Evolutionary conservation across 495 filamentous ascomycete species (phyloP), one percentile per base, ranked within the genome.

Genomic region (Neurospora hispaniola): DNA sequence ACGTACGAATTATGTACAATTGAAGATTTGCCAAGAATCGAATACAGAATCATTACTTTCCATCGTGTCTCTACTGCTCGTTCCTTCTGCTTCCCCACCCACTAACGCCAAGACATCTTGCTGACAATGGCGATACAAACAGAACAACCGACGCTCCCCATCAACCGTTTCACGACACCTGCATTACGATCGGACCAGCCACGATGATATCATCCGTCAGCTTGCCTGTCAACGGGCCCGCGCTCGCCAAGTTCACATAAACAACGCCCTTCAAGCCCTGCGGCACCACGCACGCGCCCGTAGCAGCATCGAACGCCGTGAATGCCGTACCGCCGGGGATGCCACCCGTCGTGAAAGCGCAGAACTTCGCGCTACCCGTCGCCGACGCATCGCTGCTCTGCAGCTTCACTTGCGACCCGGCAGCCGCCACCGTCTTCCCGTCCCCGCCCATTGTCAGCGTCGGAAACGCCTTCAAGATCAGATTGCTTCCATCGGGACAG

Each of bases 381-480:
- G 83, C 83, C 54, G 54, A 31, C 54, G 54, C 23, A 66, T 66
- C 54, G 27, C 81, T 82, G 74, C 80, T 81, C 76, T 82, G 74
- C 48, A 83, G 78, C 76, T 78, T 79, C 73, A 86, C 77, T 23
- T 82, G 80, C 27, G 78, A 77, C 23, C 84, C 81, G 41, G 82
- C 81, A 66, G 80, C 80, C 48, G 83, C 80, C 23, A 66, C 54
- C 54, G 54, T 66, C 6, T 66, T 31, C 7, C 54, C 54, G 31
- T 35, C 27, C 23, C 54, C 54, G 54, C 54, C 27, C 76, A 90
- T 83, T 68, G 82, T 79, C 46, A 90, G 84, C 18, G 86, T 79
- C 4, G 89, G 87, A 85, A 89, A 89, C 20, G 88, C 80, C 8
- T 79, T 82, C 42, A 90, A 79, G 74, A 84, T 82, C n/a, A 90